phyloP scores from a whole-genome alignment of 169 alveolate species.

The Cyclospora cayetanensis region DNA sequence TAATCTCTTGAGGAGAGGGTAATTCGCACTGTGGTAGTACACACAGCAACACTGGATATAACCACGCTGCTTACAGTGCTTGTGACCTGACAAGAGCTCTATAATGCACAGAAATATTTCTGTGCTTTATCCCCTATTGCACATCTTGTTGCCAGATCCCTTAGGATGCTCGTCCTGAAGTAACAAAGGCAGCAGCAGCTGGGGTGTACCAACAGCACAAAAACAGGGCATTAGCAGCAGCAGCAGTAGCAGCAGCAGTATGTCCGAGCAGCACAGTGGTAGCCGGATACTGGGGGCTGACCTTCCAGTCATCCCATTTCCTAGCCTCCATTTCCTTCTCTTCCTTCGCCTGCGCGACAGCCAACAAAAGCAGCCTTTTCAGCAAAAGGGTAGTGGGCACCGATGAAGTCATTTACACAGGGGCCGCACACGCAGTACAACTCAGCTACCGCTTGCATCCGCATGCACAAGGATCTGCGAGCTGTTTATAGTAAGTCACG shows the following conservation, averaged over 20 bases:
- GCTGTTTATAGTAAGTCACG: too few species aligned
- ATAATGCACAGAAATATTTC: too few species aligned
- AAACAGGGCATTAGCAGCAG: too few species aligned
- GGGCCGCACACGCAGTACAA: background rate
- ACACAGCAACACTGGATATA: too few species aligned
- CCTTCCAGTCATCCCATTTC: constrained; percentile 69
- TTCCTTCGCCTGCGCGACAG: constrained; percentile 46
- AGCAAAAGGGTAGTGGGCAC: background rate
- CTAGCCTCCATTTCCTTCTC: constrained; percentile 36
- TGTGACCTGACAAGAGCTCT: too few species aligned
- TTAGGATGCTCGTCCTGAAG: constrained; percentile 63
- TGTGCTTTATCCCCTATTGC: constrained; percentile 33
- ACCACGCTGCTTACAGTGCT: too few species aligned
- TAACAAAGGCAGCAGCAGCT: background rate
- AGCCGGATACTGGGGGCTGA: background rate
- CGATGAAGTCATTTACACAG: background rate
- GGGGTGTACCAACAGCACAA: too few species aligned
- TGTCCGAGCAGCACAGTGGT: background rate
- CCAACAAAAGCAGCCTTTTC: background rate
- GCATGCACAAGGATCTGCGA: too few species aligned
- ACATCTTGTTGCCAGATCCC: constrained; percentile 64
- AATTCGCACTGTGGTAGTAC: too few species aligned
- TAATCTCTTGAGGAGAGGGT: too few species aligned
- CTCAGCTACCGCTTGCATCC: background rate
- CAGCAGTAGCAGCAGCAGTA: background rate